These are phyloP conservation scores for Begonia loranthoides DNA, from an alignment of 306 rosid genomes.

Conservation along the genomic window DNA sequence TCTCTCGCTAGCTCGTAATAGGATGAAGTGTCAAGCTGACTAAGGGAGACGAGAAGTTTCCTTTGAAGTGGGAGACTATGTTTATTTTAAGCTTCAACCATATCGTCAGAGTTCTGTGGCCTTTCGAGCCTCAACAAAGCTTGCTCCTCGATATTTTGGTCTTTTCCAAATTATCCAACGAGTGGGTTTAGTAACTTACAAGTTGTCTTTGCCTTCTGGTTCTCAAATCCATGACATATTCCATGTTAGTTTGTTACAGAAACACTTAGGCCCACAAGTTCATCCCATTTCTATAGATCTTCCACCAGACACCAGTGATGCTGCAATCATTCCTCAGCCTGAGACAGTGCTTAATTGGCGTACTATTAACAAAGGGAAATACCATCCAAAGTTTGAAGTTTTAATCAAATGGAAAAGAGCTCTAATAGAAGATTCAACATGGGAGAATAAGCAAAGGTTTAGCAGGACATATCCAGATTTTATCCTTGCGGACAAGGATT, in stretches of 20 bases:
- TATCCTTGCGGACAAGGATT: too few species aligned
- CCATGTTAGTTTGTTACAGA: slow-evolving; percentile 4
- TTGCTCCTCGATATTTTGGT: too few species aligned
- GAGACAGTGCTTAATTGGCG: not conserved
- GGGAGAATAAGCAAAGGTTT: too few species aligned
- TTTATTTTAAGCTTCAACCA: too few species aligned
- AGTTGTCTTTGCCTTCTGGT: not conserved
- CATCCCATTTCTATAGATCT: too few species aligned
- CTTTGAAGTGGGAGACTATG: too few species aligned
- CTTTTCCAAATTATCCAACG: not conserved
- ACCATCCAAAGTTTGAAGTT: not conserved
- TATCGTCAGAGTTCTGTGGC: too few species aligned
- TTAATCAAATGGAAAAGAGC: not conserved
- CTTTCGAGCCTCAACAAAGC: too few species aligned
- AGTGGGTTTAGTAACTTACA: not conserved
- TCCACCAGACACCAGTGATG: not conserved
- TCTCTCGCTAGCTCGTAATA: not conserved
- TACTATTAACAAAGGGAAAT: not conserved
- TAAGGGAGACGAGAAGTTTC: not conserved
- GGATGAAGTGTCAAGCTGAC: not conserved
- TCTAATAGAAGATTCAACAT: too few species aligned
- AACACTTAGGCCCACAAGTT: slow-evolving; percentile 28
- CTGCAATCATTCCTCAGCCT: not conserved
- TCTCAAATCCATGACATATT: not conserved
- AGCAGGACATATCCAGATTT: too few species aligned